Evolutionary conservation across 176 grass and related monocot genomes (phyloP), one percentile per base, ranked within the genome.

Genomic region (Luzula sylvatica): DNA sequence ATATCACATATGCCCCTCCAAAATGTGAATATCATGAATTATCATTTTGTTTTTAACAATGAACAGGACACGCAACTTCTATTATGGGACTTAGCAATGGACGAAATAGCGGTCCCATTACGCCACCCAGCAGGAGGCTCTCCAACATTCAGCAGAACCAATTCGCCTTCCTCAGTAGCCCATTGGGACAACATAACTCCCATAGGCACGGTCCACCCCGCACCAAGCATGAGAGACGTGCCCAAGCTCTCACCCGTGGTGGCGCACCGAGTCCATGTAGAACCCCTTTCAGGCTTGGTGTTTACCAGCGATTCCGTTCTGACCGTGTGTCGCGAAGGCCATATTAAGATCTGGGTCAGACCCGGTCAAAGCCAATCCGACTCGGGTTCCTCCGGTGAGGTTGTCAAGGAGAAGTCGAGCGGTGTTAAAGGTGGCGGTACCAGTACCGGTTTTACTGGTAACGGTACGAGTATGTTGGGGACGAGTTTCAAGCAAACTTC

Each of bases 1-100:
- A 75, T 40, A 25, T 68, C 15, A 61, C 60, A 41, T 50, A 42
- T 20, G 9, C 30, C 30, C 30, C 1, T 35, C 0, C 30, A 35
- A 35, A 35, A 35, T 35, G 30, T 35, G 30, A 35, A 7, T 35
- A 35, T 35, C 0, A 9, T 7, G 30, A 22, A 78, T 66, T 32
- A 26, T 46, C 40, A 29, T 60, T 59, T 26, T 60, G 30, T 35
- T 35, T 35, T 4, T 9, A 35, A 35, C 30, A 7, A 7, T 35
- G 30, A 35, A 35, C 30, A 98, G 93, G 86, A 98, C 20, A 80
- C 82, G 7, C 86, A 83, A 58, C 60, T 98, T 30, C 82, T 98
- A 61, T 74, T 98, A 41, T 98, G 86, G 93, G 93, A 92, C 65
- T 66, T 98, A 56, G 75, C 73, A 21, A 63, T 78, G 75, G 93